These are phyloP conservation scores for Heliamphora pulchella DNA, from an alignment of 179 eudicot genomes.

Conservation along the genomic window DNA sequence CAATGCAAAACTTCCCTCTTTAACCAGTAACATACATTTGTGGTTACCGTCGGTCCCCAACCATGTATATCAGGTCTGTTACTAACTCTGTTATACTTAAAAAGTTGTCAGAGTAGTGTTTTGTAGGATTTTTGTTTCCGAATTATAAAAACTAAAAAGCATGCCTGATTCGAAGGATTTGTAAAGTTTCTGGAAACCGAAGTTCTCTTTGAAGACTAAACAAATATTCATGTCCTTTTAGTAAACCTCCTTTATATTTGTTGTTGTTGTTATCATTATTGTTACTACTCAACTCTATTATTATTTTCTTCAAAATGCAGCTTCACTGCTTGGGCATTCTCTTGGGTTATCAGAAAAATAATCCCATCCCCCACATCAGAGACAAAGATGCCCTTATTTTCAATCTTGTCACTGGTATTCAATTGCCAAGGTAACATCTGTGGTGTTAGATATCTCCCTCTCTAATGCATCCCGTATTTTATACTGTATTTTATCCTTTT, in stretches of 20 bases:
- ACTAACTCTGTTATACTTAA: not conserved
- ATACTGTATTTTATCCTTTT: slow-evolving; percentile 1
- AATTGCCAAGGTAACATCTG: slow-evolving; percentile 68
- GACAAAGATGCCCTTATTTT: slow-evolving; percentile 55
- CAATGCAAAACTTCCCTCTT: not conserved
- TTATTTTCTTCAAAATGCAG: slow-evolving; percentile 29
- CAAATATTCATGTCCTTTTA: not conserved
- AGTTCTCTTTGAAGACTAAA: not conserved
- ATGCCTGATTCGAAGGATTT: not conserved
- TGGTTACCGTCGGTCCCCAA: not conserved
- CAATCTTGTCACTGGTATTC: slow-evolving; percentile 80
- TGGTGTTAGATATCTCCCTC: slow-evolving; percentile 4
- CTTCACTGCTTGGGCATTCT: slow-evolving; percentile 92
- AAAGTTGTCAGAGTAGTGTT: not conserved
- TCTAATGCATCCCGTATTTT: not conserved
- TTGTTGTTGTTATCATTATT: too few relatives aligned
- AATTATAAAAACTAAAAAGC: not conserved
- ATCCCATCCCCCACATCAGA: slow-evolving; percentile 41
- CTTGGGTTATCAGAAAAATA: slow-evolving; percentile 45
- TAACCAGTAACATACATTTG: not conserved
- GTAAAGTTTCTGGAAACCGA: not conserved
- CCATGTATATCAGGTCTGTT: not conserved
- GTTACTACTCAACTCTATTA: not conserved
- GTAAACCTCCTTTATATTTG: not conserved
- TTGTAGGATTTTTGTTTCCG: not conserved